Conservation (phyloP, 805 yeast species). For the Metschnikowia lochheadii region DNA sequence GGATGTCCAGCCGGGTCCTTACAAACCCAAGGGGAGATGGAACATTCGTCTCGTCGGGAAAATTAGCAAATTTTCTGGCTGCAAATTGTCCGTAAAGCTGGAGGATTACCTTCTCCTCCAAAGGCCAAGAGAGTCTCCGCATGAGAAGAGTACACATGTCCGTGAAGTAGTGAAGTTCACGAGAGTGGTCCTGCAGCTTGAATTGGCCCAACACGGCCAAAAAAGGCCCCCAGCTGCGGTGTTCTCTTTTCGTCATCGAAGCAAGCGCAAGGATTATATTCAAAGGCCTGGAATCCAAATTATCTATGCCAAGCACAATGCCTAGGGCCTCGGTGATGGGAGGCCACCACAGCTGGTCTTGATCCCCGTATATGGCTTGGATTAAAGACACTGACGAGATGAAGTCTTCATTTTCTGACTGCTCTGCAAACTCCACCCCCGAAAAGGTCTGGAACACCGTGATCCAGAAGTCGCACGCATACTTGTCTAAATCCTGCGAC, state of each 20-base stretch:
- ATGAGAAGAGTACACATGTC: slow-evolving; percentile 26
- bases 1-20: slow-evolving; percentile 26
- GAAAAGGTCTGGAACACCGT: slow-evolving; percentile 19
- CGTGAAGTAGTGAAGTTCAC: slow-evolving; percentile 23
- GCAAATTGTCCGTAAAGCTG: slow-evolving; percentile 30
- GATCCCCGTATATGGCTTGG: slow-evolving; percentile 14
- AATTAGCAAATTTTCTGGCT: slow-evolving; percentile 31
- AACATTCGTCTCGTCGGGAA: slow-evolving; percentile 28
- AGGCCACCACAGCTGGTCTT: slow-evolving; percentile 24
- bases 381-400: slow-evolving; percentile 22
- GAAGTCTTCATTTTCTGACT: not conserved
- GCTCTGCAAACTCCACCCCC: slow-evolving; percentile 12
- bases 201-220: slow-evolving; percentile 19
- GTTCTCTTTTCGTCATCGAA: slow-evolving; percentile 12
- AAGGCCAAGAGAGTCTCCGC: slow-evolving; percentile 26
- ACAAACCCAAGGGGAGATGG: slow-evolving; percentile 24
- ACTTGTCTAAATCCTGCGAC: slow-evolving; percentile 5
- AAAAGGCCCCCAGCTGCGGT: slow-evolving; percentile 24
- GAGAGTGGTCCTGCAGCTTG: slow-evolving; percentile 14
- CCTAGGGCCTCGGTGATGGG: slow-evolving; percentile 21
- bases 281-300: not conserved
- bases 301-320: slow-evolving; percentile 3
- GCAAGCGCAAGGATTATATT: slow-evolving; percentile 10
- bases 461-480: slow-evolving; percentile 19
- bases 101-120: slow-evolving; percentile 32